Evolutionary conservation across 2,329 filamentous ascomycete genomes (phyloP).

Genomic region (Colletotrichum sp.): DNA sequence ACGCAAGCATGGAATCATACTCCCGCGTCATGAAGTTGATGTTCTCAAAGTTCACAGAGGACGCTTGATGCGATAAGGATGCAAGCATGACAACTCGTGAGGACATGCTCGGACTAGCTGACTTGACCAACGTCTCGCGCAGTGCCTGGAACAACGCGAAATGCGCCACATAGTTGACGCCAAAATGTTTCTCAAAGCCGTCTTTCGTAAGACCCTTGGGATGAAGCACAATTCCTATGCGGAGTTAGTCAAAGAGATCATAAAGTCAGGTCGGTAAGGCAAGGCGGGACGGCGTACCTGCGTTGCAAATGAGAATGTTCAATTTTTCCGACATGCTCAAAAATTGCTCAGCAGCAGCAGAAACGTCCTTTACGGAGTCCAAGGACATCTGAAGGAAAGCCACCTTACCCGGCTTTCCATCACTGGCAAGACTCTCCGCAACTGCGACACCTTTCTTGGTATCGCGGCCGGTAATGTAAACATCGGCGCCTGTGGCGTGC

Average conservation of each 20-base stretch:
- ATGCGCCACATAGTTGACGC: constrained; percentile 56
- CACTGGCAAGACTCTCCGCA: constrained; percentile 16
- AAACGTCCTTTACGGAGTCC: not conserved
- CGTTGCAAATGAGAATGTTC: not conserved
- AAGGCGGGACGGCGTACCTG: not conserved
- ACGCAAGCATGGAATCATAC: constrained; percentile 40
- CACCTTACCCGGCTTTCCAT: not conserved
- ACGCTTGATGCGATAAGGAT: constrained; percentile 5
- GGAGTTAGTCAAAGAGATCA: not conserved
- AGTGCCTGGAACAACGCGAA: constrained; percentile 60
- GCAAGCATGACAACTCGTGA: constrained; percentile 45
- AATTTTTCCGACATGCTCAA: not conserved
- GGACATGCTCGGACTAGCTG: not conserved
- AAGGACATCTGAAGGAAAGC: not conserved
- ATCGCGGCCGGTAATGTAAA: constrained; percentile 48
- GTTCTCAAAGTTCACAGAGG: constrained; percentile 5
- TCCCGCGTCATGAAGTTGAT: constrained; percentile 23
- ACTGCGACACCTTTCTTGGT: constrained; percentile 28
- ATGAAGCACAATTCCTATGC: not conserved
- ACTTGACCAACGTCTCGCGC: constrained; percentile 42
- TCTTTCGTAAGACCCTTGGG: constrained; percentile 25
- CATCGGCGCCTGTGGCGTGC: constrained; percentile 43
- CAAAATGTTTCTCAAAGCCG: constrained; percentile 46
- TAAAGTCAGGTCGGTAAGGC: not conserved
- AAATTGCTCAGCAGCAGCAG: not conserved